A percentile compares a stretch with the other conserved stretches of the same genome.
Conservation (phyloP, 768 basidiomycete genomes). For the Rhizopogon roseolus region DNA sequence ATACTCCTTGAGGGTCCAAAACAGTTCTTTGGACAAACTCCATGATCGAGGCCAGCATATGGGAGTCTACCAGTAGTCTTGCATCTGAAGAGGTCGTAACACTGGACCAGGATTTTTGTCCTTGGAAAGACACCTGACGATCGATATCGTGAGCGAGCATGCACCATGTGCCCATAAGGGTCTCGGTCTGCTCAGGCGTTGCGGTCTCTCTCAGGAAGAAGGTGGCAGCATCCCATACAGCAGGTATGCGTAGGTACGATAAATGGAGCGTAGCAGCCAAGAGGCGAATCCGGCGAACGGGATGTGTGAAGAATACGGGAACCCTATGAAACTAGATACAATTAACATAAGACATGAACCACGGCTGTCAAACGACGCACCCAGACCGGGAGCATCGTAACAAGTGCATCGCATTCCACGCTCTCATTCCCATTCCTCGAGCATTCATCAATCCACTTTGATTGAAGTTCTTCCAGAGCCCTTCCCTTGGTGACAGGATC, state of each 20-base stretch:
- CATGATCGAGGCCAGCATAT: slow-evolving; percentile 33
- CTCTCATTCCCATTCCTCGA: slow-evolving; percentile 38
- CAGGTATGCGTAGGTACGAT: slow-evolving; percentile 54
- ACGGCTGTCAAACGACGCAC: slow-evolving; percentile 42
- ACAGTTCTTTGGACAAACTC: slow-evolving; percentile 50
- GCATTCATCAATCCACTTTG: slow-evolving; percentile 58
- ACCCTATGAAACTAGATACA: slow-evolving; percentile 72
- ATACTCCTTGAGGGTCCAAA: slow-evolving; percentile 51
- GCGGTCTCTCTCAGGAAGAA: slow-evolving; percentile 46
- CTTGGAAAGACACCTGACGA: slow-evolving; percentile 46
- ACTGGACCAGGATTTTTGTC: slow-evolving; percentile 51
- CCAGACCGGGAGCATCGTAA: slow-evolving; percentile 85
- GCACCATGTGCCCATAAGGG: slow-evolving; percentile 68
- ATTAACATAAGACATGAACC: slow-evolving; percentile 4
- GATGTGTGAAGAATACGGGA: slow-evolving; percentile 76
- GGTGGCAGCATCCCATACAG: slow-evolving; percentile 44
- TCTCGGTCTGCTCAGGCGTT: slow-evolving; percentile 45
- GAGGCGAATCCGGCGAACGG: slow-evolving; percentile 68
- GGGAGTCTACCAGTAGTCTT: background rate
- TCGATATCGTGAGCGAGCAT: slow-evolving; percentile 71
- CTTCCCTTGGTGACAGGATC: slow-evolving; percentile 78
- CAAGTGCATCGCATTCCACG: slow-evolving; percentile 27
- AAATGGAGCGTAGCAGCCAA: slow-evolving; percentile 59
- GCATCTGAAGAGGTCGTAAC: slow-evolving; percentile 16
- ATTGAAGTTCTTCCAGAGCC: slow-evolving; percentile 80